Evolutionary conservation across 352 stramenopile genomes (phyloP).

Genomic region (Blastocystis sp.): DNA sequence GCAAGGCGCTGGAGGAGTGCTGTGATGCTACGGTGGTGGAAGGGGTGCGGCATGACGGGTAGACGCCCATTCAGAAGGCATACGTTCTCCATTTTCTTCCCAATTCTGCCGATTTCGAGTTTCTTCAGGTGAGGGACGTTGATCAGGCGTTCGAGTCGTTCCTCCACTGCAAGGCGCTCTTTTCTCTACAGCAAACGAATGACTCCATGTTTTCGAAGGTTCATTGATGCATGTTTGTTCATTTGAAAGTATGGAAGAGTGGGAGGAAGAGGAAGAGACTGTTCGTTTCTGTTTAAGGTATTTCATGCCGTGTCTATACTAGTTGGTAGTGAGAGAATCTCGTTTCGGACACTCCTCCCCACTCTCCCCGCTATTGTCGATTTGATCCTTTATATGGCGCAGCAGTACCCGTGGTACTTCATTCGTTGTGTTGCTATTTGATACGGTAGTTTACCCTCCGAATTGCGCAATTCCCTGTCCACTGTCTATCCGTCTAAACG

Average conservation of each 20-base stretch:
- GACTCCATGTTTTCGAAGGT: slow-evolving; percentile 4
- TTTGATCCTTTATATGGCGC: slow-evolving; percentile 29
- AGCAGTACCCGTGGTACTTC: slow-evolving; percentile 59
- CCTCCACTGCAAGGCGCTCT: slow-evolving; percentile 44
- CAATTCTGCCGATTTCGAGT: slow-evolving; percentile 24
- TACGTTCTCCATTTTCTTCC: slow-evolving; percentile 24
- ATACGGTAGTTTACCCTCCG: slow-evolving; percentile 2
- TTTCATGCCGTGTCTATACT: too few relatives aligned
- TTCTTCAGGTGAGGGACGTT: slow-evolving; percentile 24
- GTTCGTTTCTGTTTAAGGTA: slow-evolving; percentile 24
- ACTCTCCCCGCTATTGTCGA: slow-evolving; percentile 9
- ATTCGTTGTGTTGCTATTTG: neutral
- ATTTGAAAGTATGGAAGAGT: slow-evolving; percentile 23
- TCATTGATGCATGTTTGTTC: slow-evolving; percentile 53
- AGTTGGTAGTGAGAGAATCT: neutral
- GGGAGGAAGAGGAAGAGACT: neutral
- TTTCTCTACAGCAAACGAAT: neutral
- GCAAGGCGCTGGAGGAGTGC: slow-evolving; percentile 55
- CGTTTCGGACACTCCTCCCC: neutral
- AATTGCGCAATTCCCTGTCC: neutral
- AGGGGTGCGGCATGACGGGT: neutral
- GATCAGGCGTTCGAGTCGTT: slow-evolving; percentile 33
- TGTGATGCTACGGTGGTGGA: neutral
- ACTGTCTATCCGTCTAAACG: slow-evolving; percentile 27
- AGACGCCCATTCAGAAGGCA: slow-evolving; percentile 25